phyloP scores from a whole-genome alignment of 1,139 yeast species.

The Debaryomyces sp. region DNA sequence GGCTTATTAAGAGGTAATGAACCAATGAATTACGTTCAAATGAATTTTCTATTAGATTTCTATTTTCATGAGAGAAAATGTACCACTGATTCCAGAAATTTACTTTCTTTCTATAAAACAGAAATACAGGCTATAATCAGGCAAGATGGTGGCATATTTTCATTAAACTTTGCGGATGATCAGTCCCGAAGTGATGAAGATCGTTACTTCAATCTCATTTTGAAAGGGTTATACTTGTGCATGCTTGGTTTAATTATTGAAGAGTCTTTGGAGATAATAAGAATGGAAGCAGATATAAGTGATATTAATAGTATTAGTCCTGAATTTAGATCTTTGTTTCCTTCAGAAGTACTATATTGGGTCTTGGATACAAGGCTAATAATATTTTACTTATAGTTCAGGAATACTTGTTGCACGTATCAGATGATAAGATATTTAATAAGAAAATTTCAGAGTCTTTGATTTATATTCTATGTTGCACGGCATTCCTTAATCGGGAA shows the following conservation, averaged over 20 bases:
- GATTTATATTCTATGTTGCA: conserved; percentile 25
- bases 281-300: conserved; percentile 18
- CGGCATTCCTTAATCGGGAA: conserved; percentile 28
- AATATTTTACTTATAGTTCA: conserved; percentile 19
- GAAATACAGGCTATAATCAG: conserved; percentile 27
- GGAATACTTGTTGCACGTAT: conserved; percentile 15
- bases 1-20: conserved; percentile 25
- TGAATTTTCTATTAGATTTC: conserved; percentile 35
- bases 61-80: conserved; percentile 26
- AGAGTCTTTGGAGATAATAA: conserved; percentile 30
- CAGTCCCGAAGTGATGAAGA: conserved; percentile 15
- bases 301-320: conserved; percentile 14
- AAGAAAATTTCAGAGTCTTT: conserved; percentile 20
- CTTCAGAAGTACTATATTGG: conserved; percentile 25
- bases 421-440: conserved; percentile 1
- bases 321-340: conserved; percentile 28
- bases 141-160: conserved; percentile 20
- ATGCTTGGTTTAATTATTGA: conserved; percentile 37
- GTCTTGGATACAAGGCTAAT: conserved; percentile 20
- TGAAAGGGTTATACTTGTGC: conserved; percentile 33
- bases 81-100: conserved; percentile 24
- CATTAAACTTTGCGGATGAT: conserved; percentile 14
- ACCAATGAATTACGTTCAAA: conserved; percentile 29
- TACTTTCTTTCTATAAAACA: conserved; percentile 29
- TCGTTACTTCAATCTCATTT: conserved; percentile 16